A percentile compares a stretch with the other conserved stretches of the same genome.
phyloP scores from a whole-genome alignment of 2,329 filamentous ascomycete genomes.

The Stemphylium beticola region DNA sequence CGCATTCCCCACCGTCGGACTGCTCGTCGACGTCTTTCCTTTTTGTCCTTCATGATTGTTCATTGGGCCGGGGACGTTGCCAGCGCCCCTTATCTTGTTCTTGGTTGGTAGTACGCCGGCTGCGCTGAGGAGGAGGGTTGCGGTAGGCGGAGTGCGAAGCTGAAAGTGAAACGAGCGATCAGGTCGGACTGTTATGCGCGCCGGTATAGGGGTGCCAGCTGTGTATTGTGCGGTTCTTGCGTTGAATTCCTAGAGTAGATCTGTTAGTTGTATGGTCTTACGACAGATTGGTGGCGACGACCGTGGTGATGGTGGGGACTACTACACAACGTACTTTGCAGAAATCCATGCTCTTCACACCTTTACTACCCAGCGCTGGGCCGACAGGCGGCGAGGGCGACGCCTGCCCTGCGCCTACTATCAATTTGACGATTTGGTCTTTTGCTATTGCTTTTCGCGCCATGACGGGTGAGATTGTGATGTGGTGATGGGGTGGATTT shows the following conservation, averaged over 20 bases:
- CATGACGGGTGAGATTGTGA: slow-evolving; percentile 32
- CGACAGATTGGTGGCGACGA: background rate
- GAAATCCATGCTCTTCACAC: slow-evolving; percentile 99
- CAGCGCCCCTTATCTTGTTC: slow-evolving; percentile 76
- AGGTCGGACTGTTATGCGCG: slow-evolving; percentile 87
- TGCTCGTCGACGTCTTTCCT: slow-evolving; percentile 43
- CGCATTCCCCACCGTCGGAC: slow-evolving; percentile 59
- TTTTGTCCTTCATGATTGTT: slow-evolving; percentile 48
- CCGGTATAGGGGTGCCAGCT: slow-evolving; percentile 84
- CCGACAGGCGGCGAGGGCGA: slow-evolving; percentile 94
- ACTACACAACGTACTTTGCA: slow-evolving; percentile 63
- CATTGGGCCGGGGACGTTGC: slow-evolving; percentile 56
- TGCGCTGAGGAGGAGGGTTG: slow-evolving; percentile 84
- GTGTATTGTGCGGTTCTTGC: slow-evolving; percentile 86
- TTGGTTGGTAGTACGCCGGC: slow-evolving; percentile 77
- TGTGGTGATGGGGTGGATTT: slow-evolving; percentile 3
- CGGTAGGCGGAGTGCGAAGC: slow-evolving; percentile 90
- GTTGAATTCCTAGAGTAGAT: slow-evolving; percentile 85
- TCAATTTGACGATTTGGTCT: slow-evolving; percentile 82
- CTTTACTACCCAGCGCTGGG: slow-evolving; percentile 94
- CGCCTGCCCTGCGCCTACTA: slow-evolving; percentile 94
- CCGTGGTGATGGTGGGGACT: background rate
- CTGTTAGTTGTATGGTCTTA: background rate
- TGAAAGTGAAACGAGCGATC: slow-evolving; percentile 95
- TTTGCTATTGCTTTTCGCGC: slow-evolving; percentile 46